These are phyloP conservation scores for Fusarium beomiforme DNA, from an alignment of 2,329 filamentous ascomycete genomes.

Conservation along the genomic window DNA sequence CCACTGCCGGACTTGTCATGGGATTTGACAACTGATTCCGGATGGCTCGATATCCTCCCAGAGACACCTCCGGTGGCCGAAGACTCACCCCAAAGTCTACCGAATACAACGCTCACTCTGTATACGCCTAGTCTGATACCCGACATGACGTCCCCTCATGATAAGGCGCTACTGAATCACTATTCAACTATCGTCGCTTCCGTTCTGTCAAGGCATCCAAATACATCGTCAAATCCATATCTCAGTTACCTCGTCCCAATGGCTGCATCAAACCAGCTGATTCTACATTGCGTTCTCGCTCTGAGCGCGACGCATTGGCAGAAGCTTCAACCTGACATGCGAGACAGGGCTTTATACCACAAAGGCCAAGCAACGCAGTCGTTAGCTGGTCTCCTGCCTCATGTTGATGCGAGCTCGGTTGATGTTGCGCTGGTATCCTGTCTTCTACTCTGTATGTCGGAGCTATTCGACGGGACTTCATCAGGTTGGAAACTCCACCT, in stretches of 20 bases:
- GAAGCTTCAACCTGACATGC: constrained; percentile 7
- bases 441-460: not conserved
- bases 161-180: not conserved
- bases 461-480: not conserved
- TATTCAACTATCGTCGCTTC: constrained; percentile 3
- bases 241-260: constrained; percentile 3
- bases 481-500: constrained; percentile 4
- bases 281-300: not conserved
- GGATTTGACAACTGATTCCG: not conserved
- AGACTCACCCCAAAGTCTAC: not conserved
- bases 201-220: not conserved
- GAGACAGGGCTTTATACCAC: not conserved
- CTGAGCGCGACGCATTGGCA: constrained; percentile 7
- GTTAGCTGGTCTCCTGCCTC: not conserved
- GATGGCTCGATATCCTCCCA: not conserved
- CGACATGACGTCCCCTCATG: constrained; percentile 1
- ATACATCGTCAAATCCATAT: not conserved
- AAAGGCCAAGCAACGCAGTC: constrained; percentile 1
- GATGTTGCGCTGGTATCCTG: not conserved
- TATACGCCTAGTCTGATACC: not conserved
- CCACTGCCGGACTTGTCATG: not conserved
- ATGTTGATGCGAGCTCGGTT: not conserved
- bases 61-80: not conserved
- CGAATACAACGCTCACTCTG: not conserved
- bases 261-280: not conserved